Percentiles rank a stretch among this genome's conserved stretches.
These are phyloP conservation scores for Trichoderma brevicompactum DNA, from an alignment of 2,329 filamentous ascomycete species.

Conservation along the genomic window DNA sequence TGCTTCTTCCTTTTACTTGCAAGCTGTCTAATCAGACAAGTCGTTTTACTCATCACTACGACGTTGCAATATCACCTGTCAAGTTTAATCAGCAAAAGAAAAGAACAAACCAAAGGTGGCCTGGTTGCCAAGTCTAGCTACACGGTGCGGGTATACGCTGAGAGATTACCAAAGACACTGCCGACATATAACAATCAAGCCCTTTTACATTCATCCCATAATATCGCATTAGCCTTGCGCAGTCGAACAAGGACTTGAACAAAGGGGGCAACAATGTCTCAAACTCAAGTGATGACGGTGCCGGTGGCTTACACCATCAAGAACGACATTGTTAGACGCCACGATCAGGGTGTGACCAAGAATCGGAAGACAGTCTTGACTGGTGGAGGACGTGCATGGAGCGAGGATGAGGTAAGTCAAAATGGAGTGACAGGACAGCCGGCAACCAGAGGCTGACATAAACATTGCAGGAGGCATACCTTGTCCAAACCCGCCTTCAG, in stretches of 20 bases:
- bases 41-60: background rate
- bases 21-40: background rate
- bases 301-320: conserved; percentile 54
- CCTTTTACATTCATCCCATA: background rate
- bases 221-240: background rate
- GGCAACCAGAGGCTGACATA: conserved; percentile 19
- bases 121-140: too few relatives aligned
- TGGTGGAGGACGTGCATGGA: conserved; percentile 80
- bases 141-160: background rate
- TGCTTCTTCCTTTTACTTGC: background rate
- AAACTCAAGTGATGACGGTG: conserved; percentile 52
- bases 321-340: conserved; percentile 60
- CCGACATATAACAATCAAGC: background rate
- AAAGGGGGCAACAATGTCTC: conserved; percentile 50
- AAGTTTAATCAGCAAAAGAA: background rate
- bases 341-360: conserved; percentile 65
- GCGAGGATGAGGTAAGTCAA: conserved; percentile 75
- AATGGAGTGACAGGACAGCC: conserved; percentile 12
- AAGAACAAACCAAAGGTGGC: background rate
- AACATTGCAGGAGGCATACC: conserved; percentile 71
- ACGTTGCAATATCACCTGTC: background rate
- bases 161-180: background rate
- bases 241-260: background rate
- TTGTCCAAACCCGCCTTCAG: conserved; percentile 80
- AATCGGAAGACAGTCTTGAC: conserved; percentile 70